These are phyloP conservation scores for Populus ilicifolia DNA, from an alignment of 345 rosid genomes.

Conservation along the genomic window DNA sequence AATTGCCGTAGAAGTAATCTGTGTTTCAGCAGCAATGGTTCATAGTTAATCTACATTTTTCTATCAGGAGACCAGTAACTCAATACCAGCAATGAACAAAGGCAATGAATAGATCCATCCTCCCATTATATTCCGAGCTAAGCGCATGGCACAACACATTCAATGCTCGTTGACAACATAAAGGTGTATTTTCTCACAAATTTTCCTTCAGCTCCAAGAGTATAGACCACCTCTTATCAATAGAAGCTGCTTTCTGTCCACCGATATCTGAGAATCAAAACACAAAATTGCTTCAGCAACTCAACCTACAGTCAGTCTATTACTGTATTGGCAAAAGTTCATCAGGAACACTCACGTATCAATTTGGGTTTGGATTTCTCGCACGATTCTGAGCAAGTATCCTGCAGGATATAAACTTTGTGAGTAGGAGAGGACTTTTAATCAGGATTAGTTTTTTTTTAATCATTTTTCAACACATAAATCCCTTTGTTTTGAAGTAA, in stretches of 20 bases:
- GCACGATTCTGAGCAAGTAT: slow-evolving; percentile 68
- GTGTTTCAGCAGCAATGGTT: too few relatives aligned
- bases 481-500: too few relatives aligned
- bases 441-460: not conserved
- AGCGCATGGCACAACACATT: too few relatives aligned
- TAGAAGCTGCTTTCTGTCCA: slow-evolving; percentile 43
- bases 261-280: slow-evolving; percentile 40
- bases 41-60: too few relatives aligned
- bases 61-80: too few relatives aligned
- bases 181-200: not conserved
- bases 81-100: too few relatives aligned
- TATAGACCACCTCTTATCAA: slow-evolving; percentile 70
- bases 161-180: too few relatives aligned
- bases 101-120: too few relatives aligned
- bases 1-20: too few relatives aligned
- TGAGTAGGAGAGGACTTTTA: not conserved
- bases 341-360: slow-evolving; percentile 41
- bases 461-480: not conserved
- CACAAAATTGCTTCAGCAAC: too few relatives aligned
- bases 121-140: too few relatives aligned
- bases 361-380: slow-evolving; percentile 55
- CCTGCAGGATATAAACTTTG: slow-evolving; percentile 32
- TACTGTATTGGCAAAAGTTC: not conserved
- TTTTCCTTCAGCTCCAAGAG: slow-evolving; percentile 58
- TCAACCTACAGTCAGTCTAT: not conserved